Conservation (phyloP, 225 moss, liverwort and hornwort genomes). For the Rhytidiadelphus loreus region DNA sequence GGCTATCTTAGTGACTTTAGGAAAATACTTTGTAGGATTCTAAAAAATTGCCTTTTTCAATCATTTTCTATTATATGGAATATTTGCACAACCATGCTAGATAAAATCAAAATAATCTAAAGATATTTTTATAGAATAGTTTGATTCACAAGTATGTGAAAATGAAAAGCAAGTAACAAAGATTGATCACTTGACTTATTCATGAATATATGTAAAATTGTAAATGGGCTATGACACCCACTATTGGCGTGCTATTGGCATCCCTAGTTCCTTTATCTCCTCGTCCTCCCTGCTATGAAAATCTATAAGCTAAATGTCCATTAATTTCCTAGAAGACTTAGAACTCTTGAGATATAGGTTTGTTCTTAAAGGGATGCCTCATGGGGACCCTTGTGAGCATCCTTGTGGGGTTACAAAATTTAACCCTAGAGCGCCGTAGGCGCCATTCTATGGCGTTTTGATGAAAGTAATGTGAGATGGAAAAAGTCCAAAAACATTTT, state of each 20-base stretch:
- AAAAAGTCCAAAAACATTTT: no score
- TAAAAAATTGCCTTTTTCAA: fast-evolving
- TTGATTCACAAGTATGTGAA: not conserved
- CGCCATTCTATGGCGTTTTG: no score
- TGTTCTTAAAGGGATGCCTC: fast-evolving
- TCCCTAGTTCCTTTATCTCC: no score
- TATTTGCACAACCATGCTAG: fast-evolving
- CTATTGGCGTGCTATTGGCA: not conserved
- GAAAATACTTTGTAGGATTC: no score
- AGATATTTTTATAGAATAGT: not conserved
- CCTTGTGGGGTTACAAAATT: not conserved
- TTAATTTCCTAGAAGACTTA: fast-evolving
- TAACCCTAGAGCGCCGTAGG: no score
- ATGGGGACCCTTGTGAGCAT: not conserved
- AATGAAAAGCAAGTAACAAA: not conserved
- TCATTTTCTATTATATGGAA: not conserved
- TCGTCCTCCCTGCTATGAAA: fast-evolving
- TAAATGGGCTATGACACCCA: not conserved
- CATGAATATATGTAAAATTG: fast-evolving
- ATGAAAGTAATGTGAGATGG: no score
- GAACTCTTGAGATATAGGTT: fast-evolving
- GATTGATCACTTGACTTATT: not conserved
- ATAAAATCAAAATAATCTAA: not conserved
- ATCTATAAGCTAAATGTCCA: fast-evolving
- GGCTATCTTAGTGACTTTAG: not conserved